Conservation (phyloP, 2,329 filamentous ascomycete species). For the Stachybotrys echinatus region DNA sequence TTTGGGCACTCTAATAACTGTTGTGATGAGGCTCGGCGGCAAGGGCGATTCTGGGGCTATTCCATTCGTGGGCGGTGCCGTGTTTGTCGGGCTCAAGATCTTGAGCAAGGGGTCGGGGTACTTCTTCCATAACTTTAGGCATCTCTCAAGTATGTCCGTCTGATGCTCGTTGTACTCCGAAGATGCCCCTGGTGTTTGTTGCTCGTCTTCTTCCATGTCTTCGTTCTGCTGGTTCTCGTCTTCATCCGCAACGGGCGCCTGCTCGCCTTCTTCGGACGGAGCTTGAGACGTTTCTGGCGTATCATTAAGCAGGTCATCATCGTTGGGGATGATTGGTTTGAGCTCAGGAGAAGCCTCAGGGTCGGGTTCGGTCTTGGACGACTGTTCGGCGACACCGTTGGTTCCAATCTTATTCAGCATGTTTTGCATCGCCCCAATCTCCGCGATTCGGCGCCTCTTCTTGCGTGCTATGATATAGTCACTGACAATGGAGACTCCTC, state of each 20-base stretch:
- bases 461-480: constrained; percentile 77
- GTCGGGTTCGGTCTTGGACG: constrained; percentile 27
- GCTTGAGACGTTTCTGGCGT: constrained; percentile 47
- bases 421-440: constrained; percentile 71
- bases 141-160: constrained; percentile 44
- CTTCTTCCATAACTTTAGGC: constrained; percentile 59
- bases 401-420: constrained; percentile 55
- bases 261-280: constrained; percentile 18
- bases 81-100: constrained; percentile 56
- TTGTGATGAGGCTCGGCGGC: constrained; percentile 65
- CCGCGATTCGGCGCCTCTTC: constrained; percentile 66
- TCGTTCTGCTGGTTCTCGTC: constrained; percentile 11
- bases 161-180: constrained; percentile 41
- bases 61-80: constrained; percentile 64
- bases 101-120: constrained; percentile 51
- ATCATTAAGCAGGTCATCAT: constrained; percentile 54
- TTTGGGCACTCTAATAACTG: constrained; percentile 72
- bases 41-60: constrained; percentile 38
- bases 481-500: constrained; percentile 84
- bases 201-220: constrained; percentile 16
- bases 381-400: constrained; percentile 32
- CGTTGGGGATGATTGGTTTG: constrained; percentile 41
- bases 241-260: constrained; percentile 11
- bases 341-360: constrained; percentile 27
- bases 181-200: constrained; percentile 11